phyloP scores from a whole-genome alignment of 2,329 filamentous ascomycete species.

The Dothideomycetes sp. region DNA sequence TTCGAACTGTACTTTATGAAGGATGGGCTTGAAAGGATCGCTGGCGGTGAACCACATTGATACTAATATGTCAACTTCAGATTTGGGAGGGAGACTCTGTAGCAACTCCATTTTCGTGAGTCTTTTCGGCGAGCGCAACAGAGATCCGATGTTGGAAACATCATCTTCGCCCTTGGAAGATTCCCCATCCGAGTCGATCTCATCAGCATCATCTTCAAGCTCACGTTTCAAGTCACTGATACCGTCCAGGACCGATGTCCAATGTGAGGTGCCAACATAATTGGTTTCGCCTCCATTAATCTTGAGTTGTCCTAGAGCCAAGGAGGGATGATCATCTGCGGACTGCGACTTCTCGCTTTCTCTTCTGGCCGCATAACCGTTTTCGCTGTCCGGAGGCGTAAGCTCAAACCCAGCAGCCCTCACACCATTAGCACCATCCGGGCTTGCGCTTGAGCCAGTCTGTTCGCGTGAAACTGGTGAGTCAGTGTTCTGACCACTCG shows the following conservation, averaged over 20 bases:
- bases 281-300: conserved; percentile 64
- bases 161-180: conserved; percentile 1
- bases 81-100: conserved; percentile 20
- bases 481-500: neutral
- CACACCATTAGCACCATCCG: too few species aligned
- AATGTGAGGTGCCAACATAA: conserved; percentile 75
- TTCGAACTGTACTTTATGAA: conserved; percentile 43
- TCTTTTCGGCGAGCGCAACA: conserved; percentile 8
- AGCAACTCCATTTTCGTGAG: conserved; percentile 21
- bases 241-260: conserved; percentile 68
- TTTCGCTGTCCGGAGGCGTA: conserved; percentile 5
- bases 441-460: neutral
- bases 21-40: conserved; percentile 37
- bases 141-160: neutral
- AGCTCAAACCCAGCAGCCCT: neutral
- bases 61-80: conserved; percentile 18
- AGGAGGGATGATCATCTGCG: neutral
- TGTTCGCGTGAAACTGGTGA: neutral
- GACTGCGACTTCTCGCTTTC: neutral
- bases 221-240: conserved; percentile 23
- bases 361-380: neutral
- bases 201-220: conserved; percentile 17
- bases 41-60: conserved; percentile 24
- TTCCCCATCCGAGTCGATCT: conserved; percentile 8
- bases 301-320: conserved; percentile 68